Percentiles rank a stretch among this genome's conserved stretches.
Evolutionary conservation across 2,329 filamentous ascomycete genomes (phyloP).

Genomic region (Clonostachys sp.): DNA sequence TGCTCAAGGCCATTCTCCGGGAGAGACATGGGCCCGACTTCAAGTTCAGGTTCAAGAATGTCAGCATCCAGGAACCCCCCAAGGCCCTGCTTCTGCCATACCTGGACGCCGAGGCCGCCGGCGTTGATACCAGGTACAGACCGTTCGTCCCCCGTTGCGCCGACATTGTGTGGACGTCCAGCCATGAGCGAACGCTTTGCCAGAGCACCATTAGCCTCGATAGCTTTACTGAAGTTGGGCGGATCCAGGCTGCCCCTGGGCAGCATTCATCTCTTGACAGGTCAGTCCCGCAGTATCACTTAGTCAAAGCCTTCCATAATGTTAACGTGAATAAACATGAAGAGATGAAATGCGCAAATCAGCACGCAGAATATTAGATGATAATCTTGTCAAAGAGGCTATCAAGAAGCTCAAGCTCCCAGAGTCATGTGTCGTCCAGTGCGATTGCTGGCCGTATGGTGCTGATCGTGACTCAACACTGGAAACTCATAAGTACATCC

Average conservation of each 20-base stretch:
- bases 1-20: neutral
- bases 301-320: too few species aligned
- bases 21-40: neutral
- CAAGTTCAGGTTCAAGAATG: constrained; percentile 1
- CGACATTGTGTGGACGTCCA: neutral
- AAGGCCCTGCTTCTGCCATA: neutral
- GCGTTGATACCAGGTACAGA: neutral
- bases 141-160: neutral
- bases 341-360: neutral
- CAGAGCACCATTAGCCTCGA: neutral
- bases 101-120: neutral
- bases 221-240: neutral
- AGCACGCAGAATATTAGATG: neutral
- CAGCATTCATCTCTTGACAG: neutral
- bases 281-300: neutral
- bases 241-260: neutral
- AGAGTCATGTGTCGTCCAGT: neutral
- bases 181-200: neutral
- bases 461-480: neutral
- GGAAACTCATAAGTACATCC: constrained; percentile 1
- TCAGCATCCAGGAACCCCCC: neutral
- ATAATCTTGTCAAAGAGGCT: neutral
- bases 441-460: neutral
- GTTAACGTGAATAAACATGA: neutral
- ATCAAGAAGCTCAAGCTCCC: neutral